phyloP scores from a whole-genome alignment of 2,329 filamentous ascomycete genomes.

The Chrysosporium keratinophilum region DNA sequence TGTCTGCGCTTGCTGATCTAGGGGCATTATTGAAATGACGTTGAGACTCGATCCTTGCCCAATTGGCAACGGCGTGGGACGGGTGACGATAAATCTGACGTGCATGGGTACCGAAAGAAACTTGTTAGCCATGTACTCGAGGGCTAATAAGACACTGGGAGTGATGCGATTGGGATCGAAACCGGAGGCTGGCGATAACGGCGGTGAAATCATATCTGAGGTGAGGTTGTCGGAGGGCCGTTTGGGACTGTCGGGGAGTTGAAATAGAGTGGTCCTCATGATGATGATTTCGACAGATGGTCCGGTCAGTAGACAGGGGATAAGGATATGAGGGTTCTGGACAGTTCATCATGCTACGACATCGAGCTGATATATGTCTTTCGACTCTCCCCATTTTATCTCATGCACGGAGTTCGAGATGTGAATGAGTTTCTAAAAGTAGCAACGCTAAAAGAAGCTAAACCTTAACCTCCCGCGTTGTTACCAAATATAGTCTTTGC shows the following conservation, averaged over 20 bases:
- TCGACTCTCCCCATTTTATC: too few relatives aligned
- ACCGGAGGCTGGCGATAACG: conserved; percentile 32
- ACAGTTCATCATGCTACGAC: too few relatives aligned
- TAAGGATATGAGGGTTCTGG: not conserved
- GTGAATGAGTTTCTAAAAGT: conserved; percentile 4
- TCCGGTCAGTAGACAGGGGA: not conserved
- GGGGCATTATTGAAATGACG: conserved; percentile 29
- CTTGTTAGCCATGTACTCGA: conserved; percentile 35
- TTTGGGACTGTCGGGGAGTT: not conserved
- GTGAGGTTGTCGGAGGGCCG: conserved; percentile 20
- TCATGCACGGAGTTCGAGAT: not conserved
- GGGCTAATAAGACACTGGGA: conserved; percentile 29
- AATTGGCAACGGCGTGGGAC: conserved; percentile 32
- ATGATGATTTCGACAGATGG: not conserved
- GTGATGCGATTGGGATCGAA: conserved; percentile 27
- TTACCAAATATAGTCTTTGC: conserved; percentile 1
- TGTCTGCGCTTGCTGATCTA: conserved; percentile 26
- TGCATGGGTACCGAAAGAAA: conserved; percentile 32
- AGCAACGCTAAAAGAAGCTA: not conserved
- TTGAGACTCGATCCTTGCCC: conserved; percentile 31
- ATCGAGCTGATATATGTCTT: too few relatives aligned
- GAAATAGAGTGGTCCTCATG: not conserved
- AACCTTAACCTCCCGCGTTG: not conserved
- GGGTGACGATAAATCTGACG: conserved; percentile 33
- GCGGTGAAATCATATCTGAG: conserved; percentile 34